Conservation (phyloP, 2,329 filamentous ascomycete species). For the Monosporascus sp. region DNA sequence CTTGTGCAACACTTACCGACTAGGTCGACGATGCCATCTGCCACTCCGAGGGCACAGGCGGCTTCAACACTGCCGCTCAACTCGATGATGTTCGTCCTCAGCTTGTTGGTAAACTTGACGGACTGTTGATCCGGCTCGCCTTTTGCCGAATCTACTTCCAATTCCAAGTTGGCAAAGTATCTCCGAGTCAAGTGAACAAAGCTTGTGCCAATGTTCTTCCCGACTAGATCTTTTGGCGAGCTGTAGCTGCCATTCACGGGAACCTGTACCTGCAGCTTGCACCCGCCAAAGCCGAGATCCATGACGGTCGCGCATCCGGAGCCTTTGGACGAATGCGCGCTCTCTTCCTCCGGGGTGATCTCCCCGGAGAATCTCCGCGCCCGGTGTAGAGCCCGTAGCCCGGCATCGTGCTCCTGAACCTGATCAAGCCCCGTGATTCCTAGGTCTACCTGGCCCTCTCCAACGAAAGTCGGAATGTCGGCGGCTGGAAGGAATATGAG, state of each 20-base stretch:
- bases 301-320: slow-evolving; percentile 78
- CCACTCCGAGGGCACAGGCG: slow-evolving; percentile 89
- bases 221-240: slow-evolving; percentile 72
- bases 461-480: slow-evolving; percentile 96
- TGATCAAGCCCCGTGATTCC: slow-evolving; percentile 94
- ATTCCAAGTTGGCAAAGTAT: slow-evolving; percentile 79
- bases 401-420: slow-evolving; percentile 81
- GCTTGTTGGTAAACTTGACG: slow-evolving; percentile 38
- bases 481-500: slow-evolving; percentile 95
- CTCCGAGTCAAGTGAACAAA: slow-evolving; percentile 79
- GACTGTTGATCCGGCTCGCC: slow-evolving; percentile 29
- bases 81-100: slow-evolving; percentile 86
- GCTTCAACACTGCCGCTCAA: slow-evolving; percentile 96
- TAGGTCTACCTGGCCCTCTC: slow-evolving; percentile 86
- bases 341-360: slow-evolving; percentile 37
- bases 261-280: slow-evolving; percentile 95
- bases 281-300: slow-evolving; percentile 84
- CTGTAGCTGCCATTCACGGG: slow-evolving; percentile 74
- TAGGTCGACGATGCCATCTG: slow-evolving; percentile 94
- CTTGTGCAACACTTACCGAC: slow-evolving; percentile 61
- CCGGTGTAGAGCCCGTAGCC: slow-evolving; percentile 44
- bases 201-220: slow-evolving; percentile 91
- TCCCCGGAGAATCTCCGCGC: slow-evolving; percentile 43
- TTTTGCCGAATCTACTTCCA: slow-evolving; percentile 38
- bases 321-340: slow-evolving; percentile 37